Evolutionary conservation across 257 asterid species (phyloP).

Genomic region (Misopates orontium): DNA sequence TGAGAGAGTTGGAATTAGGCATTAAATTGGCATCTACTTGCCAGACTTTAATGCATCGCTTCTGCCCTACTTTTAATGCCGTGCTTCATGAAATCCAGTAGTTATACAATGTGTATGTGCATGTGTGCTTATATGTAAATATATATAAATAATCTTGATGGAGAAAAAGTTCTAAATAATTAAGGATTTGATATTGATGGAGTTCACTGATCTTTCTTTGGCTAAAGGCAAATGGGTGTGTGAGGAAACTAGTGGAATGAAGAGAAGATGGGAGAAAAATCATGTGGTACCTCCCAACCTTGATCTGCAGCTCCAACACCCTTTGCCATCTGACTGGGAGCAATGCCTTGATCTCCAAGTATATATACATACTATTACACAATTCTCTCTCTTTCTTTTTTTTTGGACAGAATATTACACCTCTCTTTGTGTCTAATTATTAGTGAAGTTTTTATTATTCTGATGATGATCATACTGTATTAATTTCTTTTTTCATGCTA

Average conservation of each 20-base stretch:
- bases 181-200: slow-evolving; percentile 28
- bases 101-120: too few relatives aligned
- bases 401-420: neutral
- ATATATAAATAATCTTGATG: too few relatives aligned
- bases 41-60: slow-evolving; percentile 46
- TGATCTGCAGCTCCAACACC: slow-evolving; percentile 54
- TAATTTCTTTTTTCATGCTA: too few relatives aligned
- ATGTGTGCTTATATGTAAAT: too few relatives aligned
- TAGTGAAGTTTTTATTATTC: too few relatives aligned
- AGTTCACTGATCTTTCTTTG: slow-evolving; percentile 47
- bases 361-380: neutral
- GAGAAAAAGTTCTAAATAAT: too few relatives aligned
- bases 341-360: slow-evolving; percentile 73
- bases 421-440: neutral
- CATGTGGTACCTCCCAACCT: slow-evolving; percentile 29
- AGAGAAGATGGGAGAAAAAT: slow-evolving; percentile 36
- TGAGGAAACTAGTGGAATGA: slow-evolving; percentile 16
- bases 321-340: slow-evolving; percentile 67
- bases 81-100: slow-evolving; percentile 29
- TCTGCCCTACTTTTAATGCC: slow-evolving; percentile 49
- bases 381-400: too few relatives aligned
- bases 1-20: slow-evolving; percentile 54
- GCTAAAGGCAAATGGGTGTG: slow-evolving; percentile 22
- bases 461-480: too few relatives aligned
- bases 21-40: slow-evolving; percentile 57